Percentiles rank a stretch among this genome's conserved stretches.
phyloP scores from a whole-genome alignment of 768 basidiomycete genomes.

The Clitopilus hobsonii region DNA sequence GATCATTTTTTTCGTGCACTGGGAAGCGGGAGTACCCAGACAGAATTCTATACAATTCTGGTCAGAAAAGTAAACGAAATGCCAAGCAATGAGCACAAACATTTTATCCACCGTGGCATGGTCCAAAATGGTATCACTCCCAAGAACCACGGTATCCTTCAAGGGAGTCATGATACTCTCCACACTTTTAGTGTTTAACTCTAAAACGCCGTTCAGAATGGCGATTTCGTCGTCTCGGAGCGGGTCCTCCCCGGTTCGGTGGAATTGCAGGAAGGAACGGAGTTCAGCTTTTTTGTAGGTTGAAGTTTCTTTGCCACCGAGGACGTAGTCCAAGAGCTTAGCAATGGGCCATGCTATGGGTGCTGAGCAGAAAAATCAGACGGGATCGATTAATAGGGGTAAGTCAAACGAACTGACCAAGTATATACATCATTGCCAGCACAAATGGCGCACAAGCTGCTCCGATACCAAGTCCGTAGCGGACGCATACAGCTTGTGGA shows the following conservation, averaged over 20 bases:
- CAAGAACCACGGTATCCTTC: conserved; percentile 79
- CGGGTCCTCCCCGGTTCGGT: conserved; percentile 72
- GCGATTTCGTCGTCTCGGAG: conserved; percentile 78
- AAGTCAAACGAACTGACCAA: conserved; percentile 23
- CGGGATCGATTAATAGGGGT: conserved; percentile 14
- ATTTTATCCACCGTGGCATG: conserved; percentile 73
- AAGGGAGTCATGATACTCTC: conserved; percentile 82
- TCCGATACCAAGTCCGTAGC: conserved; percentile 79
- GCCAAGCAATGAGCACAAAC: conserved; percentile 27
- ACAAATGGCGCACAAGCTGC: conserved; percentile 77
- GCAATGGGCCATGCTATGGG: conserved; percentile 83
- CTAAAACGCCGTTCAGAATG: conserved; percentile 76
- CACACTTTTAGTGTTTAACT: conserved; percentile 72
- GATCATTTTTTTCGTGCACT: conserved; percentile 69
- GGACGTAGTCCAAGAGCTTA: conserved; percentile 73
- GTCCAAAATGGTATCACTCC: conserved; percentile 74
- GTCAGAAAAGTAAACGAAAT: not conserved
- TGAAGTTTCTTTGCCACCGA: conserved; percentile 68
- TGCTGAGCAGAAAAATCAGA: conserved; percentile 44
- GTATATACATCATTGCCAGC: conserved; percentile 64
- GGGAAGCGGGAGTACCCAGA: conserved; percentile 94
- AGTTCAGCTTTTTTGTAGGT: conserved; percentile 84
- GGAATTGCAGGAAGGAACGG: conserved; percentile 76
- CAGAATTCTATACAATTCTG: conserved; percentile 37
- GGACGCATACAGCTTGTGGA: conserved; percentile 70